Evolutionary conservation across 2,329 filamentous ascomycete genomes (phyloP).

Genomic region (Clathrospora elynae): DNA sequence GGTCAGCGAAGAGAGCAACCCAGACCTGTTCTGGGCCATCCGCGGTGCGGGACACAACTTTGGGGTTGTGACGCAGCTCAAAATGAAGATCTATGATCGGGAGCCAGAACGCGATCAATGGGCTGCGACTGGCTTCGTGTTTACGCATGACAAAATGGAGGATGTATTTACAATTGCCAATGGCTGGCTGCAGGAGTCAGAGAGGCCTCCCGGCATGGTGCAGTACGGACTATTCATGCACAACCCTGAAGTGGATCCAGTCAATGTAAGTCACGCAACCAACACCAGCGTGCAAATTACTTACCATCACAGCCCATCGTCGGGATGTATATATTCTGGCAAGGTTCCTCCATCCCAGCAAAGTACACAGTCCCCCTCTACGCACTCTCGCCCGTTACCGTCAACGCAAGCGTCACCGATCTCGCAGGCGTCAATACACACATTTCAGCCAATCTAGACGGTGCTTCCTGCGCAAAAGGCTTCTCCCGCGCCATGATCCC

Average conservation of each 20-base stretch:
- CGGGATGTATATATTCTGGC: conserved; percentile 23
- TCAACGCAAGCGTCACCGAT: conserved; percentile 16
- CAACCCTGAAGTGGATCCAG: conserved; percentile 17
- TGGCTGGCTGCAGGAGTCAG: conserved; percentile 15
- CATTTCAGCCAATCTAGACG: conserved; percentile 11
- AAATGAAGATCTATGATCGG: conserved; percentile 26
- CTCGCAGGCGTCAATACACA: conserved; percentile 23
- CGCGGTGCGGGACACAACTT: conserved; percentile 45
- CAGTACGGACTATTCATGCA: conserved; percentile 22
- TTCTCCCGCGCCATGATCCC: conserved; percentile 15
- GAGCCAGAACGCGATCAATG: conserved; percentile 14
- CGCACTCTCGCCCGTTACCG: conserved; percentile 18
- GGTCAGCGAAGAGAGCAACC: conserved; percentile 37
- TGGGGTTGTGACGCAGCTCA: conserved; percentile 37
- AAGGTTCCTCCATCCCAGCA: conserved; percentile 21
- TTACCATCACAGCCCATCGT: conserved; percentile 18
- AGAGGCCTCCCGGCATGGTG: conserved; percentile 16
- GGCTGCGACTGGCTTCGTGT: conserved; percentile 19
- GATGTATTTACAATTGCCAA: conserved; percentile 18
- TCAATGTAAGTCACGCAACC: conserved; percentile 14
- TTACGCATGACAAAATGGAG: conserved; percentile 27
- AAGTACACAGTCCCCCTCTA: conserved; percentile 25
- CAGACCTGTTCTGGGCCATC: conserved; percentile 49
- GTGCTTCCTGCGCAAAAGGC: conserved; percentile 24
- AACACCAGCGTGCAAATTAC: no score